These are phyloP conservation scores for Meredithiella fracta DNA, from an alignment of 2,329 filamentous ascomycete genomes.

Conservation along the genomic window DNA sequence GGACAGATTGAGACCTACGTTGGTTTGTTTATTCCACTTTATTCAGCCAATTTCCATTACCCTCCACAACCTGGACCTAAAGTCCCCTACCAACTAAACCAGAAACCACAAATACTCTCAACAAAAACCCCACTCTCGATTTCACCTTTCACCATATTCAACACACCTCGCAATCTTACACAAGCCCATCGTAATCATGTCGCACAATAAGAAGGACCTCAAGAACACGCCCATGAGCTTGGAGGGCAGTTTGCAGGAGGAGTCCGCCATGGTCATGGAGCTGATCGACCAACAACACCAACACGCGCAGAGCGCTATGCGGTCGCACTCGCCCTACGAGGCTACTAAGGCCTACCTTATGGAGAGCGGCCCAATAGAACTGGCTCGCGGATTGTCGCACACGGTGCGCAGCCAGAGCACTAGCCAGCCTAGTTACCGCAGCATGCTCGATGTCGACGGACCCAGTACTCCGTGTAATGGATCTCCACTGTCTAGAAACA, in stretches of 20 bases:
- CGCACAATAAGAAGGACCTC: constrained; percentile 8
- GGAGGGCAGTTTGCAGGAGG: constrained; percentile 61
- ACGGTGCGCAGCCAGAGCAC: constrained; percentile 17
- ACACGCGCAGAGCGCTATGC: constrained; percentile 21
- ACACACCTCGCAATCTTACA: background rate
- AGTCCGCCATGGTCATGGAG: constrained; percentile 55
- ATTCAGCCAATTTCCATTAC: background rate
- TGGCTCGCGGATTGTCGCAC: background rate
- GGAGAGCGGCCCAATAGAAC: constrained; percentile 22
- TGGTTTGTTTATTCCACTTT: too few relatives aligned
- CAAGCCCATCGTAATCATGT: background rate
- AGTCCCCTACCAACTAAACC: background rate
- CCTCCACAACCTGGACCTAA: background rate
- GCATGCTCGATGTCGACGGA: constrained; percentile 35
- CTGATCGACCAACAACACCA: constrained; percentile 40
- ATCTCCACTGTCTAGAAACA: constrained; percentile 10
- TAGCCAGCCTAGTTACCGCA: constrained; percentile 31
- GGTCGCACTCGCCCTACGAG: constrained; percentile 40
- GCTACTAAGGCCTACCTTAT: constrained; percentile 51
- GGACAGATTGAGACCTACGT: too few relatives aligned
- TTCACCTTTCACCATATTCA: background rate
- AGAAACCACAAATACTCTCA: background rate
- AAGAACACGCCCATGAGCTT: constrained; percentile 47
- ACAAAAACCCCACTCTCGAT: too few relatives aligned
- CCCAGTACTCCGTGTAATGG: constrained; percentile 6